Percentiles rank a stretch among this genome's conserved stretches.
These are phyloP conservation scores for Amoeboaphelidium protococcarum DNA, from an alignment of 371 early-diverging fungal genomes.

Conservation along the genomic window DNA sequence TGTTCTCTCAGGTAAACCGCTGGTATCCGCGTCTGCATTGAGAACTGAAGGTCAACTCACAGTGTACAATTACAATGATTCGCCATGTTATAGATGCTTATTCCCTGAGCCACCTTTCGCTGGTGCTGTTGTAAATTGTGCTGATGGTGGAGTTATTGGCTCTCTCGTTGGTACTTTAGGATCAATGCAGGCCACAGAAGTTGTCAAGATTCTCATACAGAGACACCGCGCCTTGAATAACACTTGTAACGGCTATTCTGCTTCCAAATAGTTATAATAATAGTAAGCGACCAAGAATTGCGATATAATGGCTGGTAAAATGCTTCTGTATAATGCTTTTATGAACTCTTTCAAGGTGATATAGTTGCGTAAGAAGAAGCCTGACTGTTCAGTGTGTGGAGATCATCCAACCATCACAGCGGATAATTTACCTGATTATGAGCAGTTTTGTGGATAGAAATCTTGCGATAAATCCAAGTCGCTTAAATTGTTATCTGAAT, in stretches of 20 bases:
- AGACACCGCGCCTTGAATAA: too few species aligned
- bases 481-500: neutral
- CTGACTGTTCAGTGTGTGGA: constrained; percentile 60
- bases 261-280: neutral
- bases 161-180: constrained; percentile 89
- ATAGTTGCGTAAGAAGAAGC: constrained; percentile 33
- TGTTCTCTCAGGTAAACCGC: constrained; percentile 46
- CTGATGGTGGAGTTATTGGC: constrained; percentile 95
- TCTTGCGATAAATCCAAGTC: constrained; percentile 28
- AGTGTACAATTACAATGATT: constrained; percentile 49
- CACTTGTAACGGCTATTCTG: too few species aligned
- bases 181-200: constrained; percentile 77
- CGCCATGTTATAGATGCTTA: constrained; percentile 95
- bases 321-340: neutral
- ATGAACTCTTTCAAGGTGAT: constrained; percentile 37
- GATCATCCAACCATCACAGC: constrained; percentile 42
- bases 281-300: neutral
- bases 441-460: constrained; percentile 53
- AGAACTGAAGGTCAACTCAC: constrained; percentile 78
- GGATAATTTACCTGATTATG: constrained; percentile 43
- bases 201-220: constrained; percentile 54
- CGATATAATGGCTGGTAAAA: constrained; percentile 1
- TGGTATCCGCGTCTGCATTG: constrained; percentile 85
- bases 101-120: constrained; percentile 75
- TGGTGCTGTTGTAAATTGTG: constrained; percentile 64